Conservation (phyloP, 805 yeast genomes). For the Pichia occidentalis region DNA sequence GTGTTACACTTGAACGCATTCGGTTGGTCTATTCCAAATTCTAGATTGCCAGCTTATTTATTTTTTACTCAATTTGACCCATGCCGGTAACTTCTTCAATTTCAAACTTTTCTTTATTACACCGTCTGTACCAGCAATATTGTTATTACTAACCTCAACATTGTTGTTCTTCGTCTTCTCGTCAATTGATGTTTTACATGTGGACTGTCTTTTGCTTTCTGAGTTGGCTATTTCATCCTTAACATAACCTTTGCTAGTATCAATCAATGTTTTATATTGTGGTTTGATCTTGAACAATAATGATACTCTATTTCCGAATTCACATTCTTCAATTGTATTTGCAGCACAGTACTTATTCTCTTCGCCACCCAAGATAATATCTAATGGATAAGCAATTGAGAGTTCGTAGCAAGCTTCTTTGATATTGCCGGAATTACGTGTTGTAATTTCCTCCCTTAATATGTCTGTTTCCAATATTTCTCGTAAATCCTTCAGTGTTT, state of each 20-base stretch:
- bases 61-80: slow-evolving; percentile 30
- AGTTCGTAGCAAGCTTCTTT: slow-evolving; percentile 27
- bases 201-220: slow-evolving; percentile 22
- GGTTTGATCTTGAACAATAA: slow-evolving; percentile 16
- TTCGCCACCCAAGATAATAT: slow-evolving; percentile 22
- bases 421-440: slow-evolving; percentile 18
- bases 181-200: slow-evolving; percentile 14
- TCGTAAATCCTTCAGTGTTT: slow-evolving; percentile 29
- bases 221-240: too few species aligned
- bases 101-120: slow-evolving; percentile 12
- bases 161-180: slow-evolving; percentile 25
- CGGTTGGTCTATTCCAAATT: too few species aligned
- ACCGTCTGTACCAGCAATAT: slow-evolving; percentile 21
- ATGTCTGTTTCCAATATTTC: slow-evolving; percentile 22
- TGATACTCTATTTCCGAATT: slow-evolving; percentile 34
- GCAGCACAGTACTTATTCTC: slow-evolving; percentile 23
- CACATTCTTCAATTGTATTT: slow-evolving; percentile 33
- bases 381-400: slow-evolving; percentile 43
- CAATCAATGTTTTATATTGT: slow-evolving; percentile 5
- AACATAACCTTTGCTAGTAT: slow-evolving; percentile 5
- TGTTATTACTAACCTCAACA: too few species aligned
- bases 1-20: too few species aligned
- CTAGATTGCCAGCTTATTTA: too few species aligned
- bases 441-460: slow-evolving; percentile 25
- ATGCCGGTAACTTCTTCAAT: slow-evolving; percentile 27